Percentiles rank a stretch among this genome's conserved stretches.
phyloP scores from a whole-genome alignment of 2,329 filamentous ascomycete genomes.

The Cladophialophora chaetospira region DNA sequence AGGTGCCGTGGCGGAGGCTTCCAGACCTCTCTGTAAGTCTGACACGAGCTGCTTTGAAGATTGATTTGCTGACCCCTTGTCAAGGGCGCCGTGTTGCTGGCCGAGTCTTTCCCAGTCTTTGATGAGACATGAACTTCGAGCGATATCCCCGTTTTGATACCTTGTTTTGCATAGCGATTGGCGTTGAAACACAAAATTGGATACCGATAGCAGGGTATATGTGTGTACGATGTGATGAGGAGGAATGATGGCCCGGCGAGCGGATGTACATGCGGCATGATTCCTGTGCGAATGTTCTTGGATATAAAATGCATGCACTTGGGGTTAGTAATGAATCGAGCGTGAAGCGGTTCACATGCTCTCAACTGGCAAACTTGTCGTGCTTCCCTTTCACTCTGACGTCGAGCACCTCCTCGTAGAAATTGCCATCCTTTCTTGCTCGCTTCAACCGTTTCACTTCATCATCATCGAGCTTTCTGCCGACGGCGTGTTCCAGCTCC shows the following conservation, averaged over 20 bases:
- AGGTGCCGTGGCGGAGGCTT: constrained; percentile 21
- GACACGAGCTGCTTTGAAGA: no score
- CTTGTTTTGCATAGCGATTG: constrained; percentile 24
- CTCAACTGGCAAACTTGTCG: constrained; percentile 67
- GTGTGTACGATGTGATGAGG: constrained; percentile 8
- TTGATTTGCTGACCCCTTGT: constrained; percentile 3
- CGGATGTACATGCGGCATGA: neutral
- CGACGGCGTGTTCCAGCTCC: constrained; percentile 80
- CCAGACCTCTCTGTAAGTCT: constrained; percentile 29
- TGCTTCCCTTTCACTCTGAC: constrained; percentile 91
- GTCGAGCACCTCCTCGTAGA: constrained; percentile 82
- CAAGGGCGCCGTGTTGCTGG: constrained; percentile 27
- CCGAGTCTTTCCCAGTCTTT: constrained; percentile 24
- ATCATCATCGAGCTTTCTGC: constrained; percentile 74
- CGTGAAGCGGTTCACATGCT: no score
- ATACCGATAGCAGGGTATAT: neutral
- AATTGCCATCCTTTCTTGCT: constrained; percentile 82
- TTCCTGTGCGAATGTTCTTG: neutral
- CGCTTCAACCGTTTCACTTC: constrained; percentile 82
- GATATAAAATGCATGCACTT: no score
- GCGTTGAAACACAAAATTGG: constrained; percentile 7
- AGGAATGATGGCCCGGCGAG: constrained; percentile 4
- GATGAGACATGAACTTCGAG: constrained; percentile 8
- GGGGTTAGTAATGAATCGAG: neutral
- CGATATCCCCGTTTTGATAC: constrained; percentile 2